Evolutionary conservation across 1,139 yeast species (phyloP).

Genomic region (Geotrichum reessii): DNA sequence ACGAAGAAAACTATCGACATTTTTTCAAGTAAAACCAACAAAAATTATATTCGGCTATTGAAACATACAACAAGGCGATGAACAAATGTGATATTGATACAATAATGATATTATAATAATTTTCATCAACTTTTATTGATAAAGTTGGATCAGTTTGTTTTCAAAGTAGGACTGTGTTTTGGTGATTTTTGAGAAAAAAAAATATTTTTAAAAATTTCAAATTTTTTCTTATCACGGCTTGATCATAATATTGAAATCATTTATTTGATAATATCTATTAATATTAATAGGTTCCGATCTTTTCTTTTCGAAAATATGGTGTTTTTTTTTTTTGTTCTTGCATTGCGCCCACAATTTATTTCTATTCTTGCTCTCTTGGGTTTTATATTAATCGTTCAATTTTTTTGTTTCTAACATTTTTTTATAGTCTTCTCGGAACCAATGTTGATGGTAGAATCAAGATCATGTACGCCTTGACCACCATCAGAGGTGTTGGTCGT

Average conservation of each 20-base stretch:
- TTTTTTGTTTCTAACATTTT: not conserved
- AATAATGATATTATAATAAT: too few species aligned
- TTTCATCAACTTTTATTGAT: not conserved
- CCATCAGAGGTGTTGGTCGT: constrained; percentile 99
- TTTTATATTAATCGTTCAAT: not conserved
- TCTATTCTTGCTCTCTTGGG: not conserved
- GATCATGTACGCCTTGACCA: constrained; percentile 99
- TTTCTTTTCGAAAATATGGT: too few species aligned
- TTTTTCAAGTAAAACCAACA: not conserved
- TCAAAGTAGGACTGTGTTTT: too few species aligned
- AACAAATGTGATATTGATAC: too few species aligned
- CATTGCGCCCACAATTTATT: not conserved
- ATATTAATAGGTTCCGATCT: not conserved
- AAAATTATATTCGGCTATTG: not conserved
- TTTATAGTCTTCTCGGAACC: constrained; percentile 95
- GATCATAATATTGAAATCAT: too few species aligned
- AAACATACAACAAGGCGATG: not conserved
- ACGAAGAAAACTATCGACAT: not conserved
- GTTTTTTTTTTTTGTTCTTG: not conserved
- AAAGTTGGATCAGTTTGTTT: too few species aligned
- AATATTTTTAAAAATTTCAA: too few species aligned
- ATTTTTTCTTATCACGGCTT: too few species aligned
- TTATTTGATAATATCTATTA: not conserved
- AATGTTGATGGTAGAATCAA: constrained; percentile 99
- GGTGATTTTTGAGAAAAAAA: too few species aligned